Base-by-base conservation (phyloP, 129 eudicot genomes). In the Helianthus tuberosus region DNA sequence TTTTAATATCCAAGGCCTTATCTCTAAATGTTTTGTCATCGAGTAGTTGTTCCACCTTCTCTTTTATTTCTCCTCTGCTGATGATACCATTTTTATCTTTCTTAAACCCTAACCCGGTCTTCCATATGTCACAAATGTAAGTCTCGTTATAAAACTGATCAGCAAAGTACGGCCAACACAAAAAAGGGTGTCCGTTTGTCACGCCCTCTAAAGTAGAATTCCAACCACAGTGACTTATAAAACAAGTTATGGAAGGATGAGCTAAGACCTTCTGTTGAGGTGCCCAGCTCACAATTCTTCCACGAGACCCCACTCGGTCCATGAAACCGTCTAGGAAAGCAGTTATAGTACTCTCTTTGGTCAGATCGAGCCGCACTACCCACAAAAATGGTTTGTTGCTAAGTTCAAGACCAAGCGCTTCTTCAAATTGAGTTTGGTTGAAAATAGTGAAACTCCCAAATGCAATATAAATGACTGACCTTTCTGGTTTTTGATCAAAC, bases 181-280 rank as follows among this genome's bases (percentile, higher is more conserved):
- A 58, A 41, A 87, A 82, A 23, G 93, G 93, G 1, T 83, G 64
- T 13, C 96, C 96, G 48, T 79, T 82, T 67, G 82, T 75, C 32
- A 85, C 53, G 23, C 87, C 84, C 61, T 87, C 93, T 15, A 81
- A 13, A 15, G 86, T 85, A 8, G 96, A 90, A 57, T 89, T 87
- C 90, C 96, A 86, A 15, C 96, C 92, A 87, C 92, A 87, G 41
- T 89, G 92, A 60, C 80, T 87, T 52, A 85, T 3, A 41, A 90
- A 90, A 63, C 89, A 83, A 17, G 87, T 89, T 12, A 87, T 29
- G 0, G 93, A 87, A 61, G 88, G 84, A 75, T 90, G 96, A 8
- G 76, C 51, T 1, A 90, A 41, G 27, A 87, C 86, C 72, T 72
- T 63, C 60, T 85, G 82, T 70, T 89, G 96, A 3, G 92, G 92